Percentiles rank a stretch among this genome's conserved stretches.
These are phyloP conservation scores for Ilex aquifolium DNA, from an alignment of 257 asterid genomes.

Conservation along the genomic window DNA sequence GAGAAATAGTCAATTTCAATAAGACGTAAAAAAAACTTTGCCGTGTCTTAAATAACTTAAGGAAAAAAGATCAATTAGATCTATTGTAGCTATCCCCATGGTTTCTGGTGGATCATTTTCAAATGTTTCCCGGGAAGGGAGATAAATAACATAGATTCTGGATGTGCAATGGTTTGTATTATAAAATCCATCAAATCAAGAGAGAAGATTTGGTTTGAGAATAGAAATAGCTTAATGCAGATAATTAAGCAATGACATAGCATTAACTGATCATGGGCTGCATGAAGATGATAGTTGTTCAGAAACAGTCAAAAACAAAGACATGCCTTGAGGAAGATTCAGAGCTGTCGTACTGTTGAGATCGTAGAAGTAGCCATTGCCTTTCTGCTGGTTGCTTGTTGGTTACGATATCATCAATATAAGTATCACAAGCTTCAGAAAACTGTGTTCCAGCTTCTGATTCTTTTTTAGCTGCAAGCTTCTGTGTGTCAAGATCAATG, in stretches of 20 bases:
- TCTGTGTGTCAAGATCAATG: conserved; percentile 40
- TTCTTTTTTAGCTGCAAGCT: conserved; percentile 33
- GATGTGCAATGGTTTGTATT: neutral
- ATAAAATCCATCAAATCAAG: neutral
- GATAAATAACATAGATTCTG: neutral
- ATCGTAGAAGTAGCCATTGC: conserved; percentile 50
- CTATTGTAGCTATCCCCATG: neutral
- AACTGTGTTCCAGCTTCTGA: conserved; percentile 17
- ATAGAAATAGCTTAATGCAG: neutral
- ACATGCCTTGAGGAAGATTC: conserved; percentile 82
- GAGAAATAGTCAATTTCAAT: neutral
- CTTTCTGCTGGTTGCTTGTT: conserved; percentile 46
- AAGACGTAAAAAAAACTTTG: neutral
- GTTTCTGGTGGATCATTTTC: neutral
- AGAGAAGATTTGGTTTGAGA: neutral
- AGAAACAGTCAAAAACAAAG: conserved; percentile 9
- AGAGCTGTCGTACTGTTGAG: conserved; percentile 75
- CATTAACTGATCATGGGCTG: neutral
- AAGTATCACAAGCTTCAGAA: conserved; percentile 29
- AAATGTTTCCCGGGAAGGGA: neutral
- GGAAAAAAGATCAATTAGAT: neutral
- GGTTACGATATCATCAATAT: conserved; percentile 21
- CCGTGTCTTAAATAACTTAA: neutral
- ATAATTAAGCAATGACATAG: neutral
- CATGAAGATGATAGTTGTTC: conserved; percentile 10